Percentiles rank a stretch among this genome's conserved stretches.
phyloP scores from a whole-genome alignment of 139 green algal genomes.

The Closterium sp. region DNA sequence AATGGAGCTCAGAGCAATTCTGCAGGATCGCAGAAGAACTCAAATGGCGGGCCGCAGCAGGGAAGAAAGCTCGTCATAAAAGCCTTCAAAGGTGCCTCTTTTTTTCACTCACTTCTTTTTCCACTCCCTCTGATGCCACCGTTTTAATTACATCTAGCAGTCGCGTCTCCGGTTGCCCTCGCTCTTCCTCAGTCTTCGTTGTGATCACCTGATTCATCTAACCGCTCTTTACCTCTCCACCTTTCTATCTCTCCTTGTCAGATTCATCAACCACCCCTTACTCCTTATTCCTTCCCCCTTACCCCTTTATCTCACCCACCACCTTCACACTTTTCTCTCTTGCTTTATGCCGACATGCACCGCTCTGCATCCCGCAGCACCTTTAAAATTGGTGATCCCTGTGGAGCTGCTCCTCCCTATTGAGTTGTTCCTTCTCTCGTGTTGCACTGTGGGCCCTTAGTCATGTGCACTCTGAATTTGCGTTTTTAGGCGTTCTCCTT shows the following conservation, averaged over 20 bases:
- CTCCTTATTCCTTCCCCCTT: no score
- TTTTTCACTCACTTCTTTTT: neutral
- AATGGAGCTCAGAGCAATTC: neutral
- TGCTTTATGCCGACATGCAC: neutral
- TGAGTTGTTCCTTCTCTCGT: neutral
- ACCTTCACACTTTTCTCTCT: neutral
- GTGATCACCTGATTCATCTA: neutral
- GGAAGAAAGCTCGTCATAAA: conserved; percentile 42
- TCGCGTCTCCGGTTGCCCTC: neutral
- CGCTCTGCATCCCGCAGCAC: neutral
- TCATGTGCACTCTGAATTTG: neutral
- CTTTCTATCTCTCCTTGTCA: neutral
- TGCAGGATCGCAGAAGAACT: neutral
- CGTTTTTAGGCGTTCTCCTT: neutral
- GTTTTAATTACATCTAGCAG: neutral
- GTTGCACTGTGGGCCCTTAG: neutral
- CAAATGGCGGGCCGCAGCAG: neutral
- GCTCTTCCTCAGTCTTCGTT: neutral
- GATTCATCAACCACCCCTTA: neutral
- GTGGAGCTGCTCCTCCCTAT: neutral
- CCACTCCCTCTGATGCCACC: no score
- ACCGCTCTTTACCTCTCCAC: no score
- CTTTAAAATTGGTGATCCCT: neutral
- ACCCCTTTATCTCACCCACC: neutral
- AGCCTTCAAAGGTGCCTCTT: conserved; percentile 33